A percentile compares a stretch with the other conserved stretches of the same genome.
These are phyloP conservation scores for Cyclotella baltica DNA, from an alignment of 108 stramenopile species.

Conservation along the genomic window DNA sequence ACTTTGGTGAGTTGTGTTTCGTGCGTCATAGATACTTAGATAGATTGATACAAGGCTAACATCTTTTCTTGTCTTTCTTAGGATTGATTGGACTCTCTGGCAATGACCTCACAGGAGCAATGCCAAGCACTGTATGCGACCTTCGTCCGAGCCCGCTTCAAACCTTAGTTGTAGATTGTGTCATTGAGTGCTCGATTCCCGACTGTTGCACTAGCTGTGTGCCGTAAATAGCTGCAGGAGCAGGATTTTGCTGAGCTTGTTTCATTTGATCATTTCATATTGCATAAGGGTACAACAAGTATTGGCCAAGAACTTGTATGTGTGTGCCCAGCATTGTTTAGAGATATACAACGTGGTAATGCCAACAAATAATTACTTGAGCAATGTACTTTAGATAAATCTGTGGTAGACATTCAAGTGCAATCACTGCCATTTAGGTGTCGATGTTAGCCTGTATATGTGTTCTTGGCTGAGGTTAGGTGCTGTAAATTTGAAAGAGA, in stretches of 20 bases:
- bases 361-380: background rate
- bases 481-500: too few relatives aligned
- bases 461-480: too few relatives aligned
- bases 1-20: conserved; percentile 21
- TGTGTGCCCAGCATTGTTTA: background rate
- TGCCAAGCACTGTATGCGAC: conserved; percentile 18
- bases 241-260: too few relatives aligned
- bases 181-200: conserved; percentile 26
- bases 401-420: background rate
- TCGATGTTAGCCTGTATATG: too few relatives aligned
- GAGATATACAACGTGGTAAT: background rate
- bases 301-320: background rate
- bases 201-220: conserved; percentile 39
- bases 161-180: conserved; percentile 31
- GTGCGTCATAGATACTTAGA: background rate
- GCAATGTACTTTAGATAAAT: background rate
- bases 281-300: background rate
- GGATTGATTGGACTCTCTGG: conserved; percentile 37
- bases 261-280: conserved; percentile 1
- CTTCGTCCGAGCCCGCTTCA: conserved; percentile 38
- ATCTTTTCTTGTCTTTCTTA: background rate
- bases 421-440: background rate
- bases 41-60: background rate
- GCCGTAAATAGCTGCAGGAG: background rate
- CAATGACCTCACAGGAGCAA: conserved; percentile 17